Evolutionary conservation across 2,329 filamentous ascomycete species (phyloP), one percentile per base, ranked within the genome.

Genomic region (Neopestalotiopsis sp.): DNA sequence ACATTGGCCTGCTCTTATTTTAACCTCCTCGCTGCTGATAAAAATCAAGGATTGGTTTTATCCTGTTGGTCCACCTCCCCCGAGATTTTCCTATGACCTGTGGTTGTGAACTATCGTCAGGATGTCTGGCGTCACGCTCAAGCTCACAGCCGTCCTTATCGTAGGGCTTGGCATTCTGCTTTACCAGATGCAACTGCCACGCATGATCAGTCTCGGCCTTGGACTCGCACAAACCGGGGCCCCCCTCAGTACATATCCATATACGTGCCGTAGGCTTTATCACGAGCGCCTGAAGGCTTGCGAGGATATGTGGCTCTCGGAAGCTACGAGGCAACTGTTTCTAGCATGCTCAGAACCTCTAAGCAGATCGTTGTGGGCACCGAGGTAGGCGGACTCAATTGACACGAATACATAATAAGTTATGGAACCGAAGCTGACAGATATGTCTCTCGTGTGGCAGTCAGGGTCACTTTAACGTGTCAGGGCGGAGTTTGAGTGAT

Each of bases 261-360:
- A 78, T 69, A 69, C 70, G 10, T 79, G 76, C 61, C 76, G 73
- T 2, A 73, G 77, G 34, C 74, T 79, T 14, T 61, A 74, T 20
- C 63, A 78, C 57, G 69, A 71, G n/a, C 68, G 68, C 24, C 68
- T 79, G 28, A 72, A 76, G 56, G 74, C 73, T 3, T 79, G 76
- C 71, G 77, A 79, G 71, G 77, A 79, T 57, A 77, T 79, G 75
- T 78, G 75, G 76, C 65, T 78, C 1, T 77, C 74, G 14, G 75
- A 78, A 65, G 38, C 69, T 24, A 77, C 74, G n/a, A 71, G 77
- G 13, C 72, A 75, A 58, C 69, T 79, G 10, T 79, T 78, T 65
- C 73, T 79, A 5, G 76, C 75, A 9, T 79, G 77, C 69, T 76
- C 75, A 1, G 74, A 77, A 9, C 34, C 72, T 2, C 40, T 68